These are phyloP conservation scores for Trichosporon sp. DNA, from an alignment of 1,284 basidiomycete species.

Conservation along the genomic window DNA sequence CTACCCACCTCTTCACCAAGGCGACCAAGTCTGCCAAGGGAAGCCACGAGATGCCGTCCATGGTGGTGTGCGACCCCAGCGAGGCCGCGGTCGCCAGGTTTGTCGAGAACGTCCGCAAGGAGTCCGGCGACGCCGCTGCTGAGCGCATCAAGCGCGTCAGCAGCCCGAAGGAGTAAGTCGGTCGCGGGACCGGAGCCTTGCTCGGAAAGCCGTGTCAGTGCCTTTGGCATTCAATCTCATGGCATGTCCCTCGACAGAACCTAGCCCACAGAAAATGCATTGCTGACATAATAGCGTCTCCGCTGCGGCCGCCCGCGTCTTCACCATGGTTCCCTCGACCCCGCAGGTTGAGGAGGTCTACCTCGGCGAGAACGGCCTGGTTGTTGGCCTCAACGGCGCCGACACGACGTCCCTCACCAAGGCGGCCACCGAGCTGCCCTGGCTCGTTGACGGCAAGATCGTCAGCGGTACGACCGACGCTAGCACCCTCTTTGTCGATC, in stretches of 20 bases:
- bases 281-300: conserved; percentile 39
- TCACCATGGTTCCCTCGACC: conserved; percentile 52
- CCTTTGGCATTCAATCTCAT: too few relatives aligned
- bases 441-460: conserved; percentile 4
- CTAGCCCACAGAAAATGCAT: too few relatives aligned
- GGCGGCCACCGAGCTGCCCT: conserved; percentile 40
- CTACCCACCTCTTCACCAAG: conserved; percentile 44
- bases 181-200: too few relatives aligned
- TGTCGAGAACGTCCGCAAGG: conserved; percentile 13
- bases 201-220: too few relatives aligned
- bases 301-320: conserved; percentile 44
- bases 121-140: conserved; percentile 12
- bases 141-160: conserved; percentile 12
- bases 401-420: conserved; percentile 48
- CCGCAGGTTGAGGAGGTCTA: conserved; percentile 49
- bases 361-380: conserved; percentile 31
- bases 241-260: too few relatives aligned
- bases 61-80: conserved; percentile 42
- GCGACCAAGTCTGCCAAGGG: conserved; percentile 24
- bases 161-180: conserved; percentile 13
- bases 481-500: conserved; percentile 43
- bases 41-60: conserved; percentile 18
- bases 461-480: conserved; percentile 6
- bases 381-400: conserved; percentile 49
- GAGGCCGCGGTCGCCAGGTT: conserved; percentile 30